Conservation (phyloP, 2,329 filamentous ascomycete genomes). For the Fusarium tjaetaba region DNA sequence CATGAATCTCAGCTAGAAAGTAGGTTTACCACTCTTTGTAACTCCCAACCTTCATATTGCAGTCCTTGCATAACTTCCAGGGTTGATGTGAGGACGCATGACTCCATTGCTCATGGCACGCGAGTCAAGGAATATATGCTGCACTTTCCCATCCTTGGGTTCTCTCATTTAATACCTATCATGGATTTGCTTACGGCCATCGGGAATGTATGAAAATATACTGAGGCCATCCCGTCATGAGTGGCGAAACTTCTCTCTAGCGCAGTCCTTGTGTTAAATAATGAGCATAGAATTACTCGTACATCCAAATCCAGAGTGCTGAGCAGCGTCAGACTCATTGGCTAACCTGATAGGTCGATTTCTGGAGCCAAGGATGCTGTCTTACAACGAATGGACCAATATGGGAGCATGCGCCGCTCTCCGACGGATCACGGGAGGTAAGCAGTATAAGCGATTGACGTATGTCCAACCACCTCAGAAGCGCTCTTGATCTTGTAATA, state of each 20-base stretch:
- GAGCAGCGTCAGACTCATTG: fast-evolving
- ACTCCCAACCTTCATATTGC: not conserved
- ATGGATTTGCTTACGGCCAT: fast-evolving
- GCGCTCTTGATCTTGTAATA: fast-evolving
- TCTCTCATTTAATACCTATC: fast-evolving
- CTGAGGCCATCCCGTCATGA: too few species aligned
- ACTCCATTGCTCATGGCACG: too few species aligned
- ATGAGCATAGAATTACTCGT: not conserved
- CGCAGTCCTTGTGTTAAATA: not conserved
- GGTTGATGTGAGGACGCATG: too few species aligned
- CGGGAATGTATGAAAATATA: fast-evolving
- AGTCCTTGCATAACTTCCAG: too few species aligned
- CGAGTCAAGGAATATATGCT: too few species aligned
- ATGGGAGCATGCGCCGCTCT: not conserved
- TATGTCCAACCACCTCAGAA: not conserved
- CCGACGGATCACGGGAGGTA: not conserved
- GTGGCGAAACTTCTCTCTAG: too few species aligned
- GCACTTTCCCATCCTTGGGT: fast-evolving
- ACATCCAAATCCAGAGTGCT: fast-evolving
- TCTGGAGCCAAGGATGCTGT: not conserved
- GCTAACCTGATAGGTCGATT: not conserved
- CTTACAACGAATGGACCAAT: not conserved
- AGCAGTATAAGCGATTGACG: not conserved
- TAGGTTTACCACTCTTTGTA: not conserved
- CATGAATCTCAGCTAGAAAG: fast-evolving